Evolutionary conservation across 148 eudicot genomes (phyloP).

Genomic region (Rhododendron molle): DNA sequence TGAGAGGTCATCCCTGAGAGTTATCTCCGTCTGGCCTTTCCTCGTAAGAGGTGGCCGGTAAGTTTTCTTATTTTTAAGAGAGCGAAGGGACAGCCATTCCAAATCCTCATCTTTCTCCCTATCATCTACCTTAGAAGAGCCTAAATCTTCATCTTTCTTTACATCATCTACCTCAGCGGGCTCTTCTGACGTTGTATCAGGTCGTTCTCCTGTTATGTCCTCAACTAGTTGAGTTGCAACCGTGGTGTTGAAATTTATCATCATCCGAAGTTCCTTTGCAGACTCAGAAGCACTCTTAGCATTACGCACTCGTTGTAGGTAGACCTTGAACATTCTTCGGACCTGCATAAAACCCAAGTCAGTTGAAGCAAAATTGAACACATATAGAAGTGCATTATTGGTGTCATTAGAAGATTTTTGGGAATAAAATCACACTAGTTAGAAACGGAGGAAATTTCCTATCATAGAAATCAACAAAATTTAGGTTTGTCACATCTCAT

Average conservation of each 20-base stretch:
- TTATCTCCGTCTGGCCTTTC: slow-evolving; percentile 70
- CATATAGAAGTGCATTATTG: neutral
- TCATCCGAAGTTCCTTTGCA: slow-evolving; percentile 67
- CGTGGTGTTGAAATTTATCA: slow-evolving; percentile 78
- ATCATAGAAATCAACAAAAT: neutral
- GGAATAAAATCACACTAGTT: neutral
- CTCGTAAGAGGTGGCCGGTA: slow-evolving; percentile 40
- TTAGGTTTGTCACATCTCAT: neutral
- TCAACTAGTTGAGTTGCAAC: slow-evolving; percentile 79
- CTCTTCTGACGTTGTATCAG: slow-evolving; percentile 47
- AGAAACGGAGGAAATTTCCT: no score
- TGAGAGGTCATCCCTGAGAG: slow-evolving; percentile 68
- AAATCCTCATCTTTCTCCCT: slow-evolving; percentile 44
- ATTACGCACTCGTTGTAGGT: slow-evolving; percentile 66
- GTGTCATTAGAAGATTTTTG: neutral
- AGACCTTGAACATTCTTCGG: slow-evolving; percentile 61
- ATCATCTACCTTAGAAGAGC: slow-evolving; percentile 32
- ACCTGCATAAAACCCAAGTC: slow-evolving; percentile 42
- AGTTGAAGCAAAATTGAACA: slow-evolving; percentile 1
- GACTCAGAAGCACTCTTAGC: slow-evolving; percentile 61
- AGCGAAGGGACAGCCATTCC: slow-evolving; percentile 82
- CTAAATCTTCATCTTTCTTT: slow-evolving; percentile 45
- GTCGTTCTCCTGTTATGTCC: slow-evolving; percentile 80
- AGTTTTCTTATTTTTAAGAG: slow-evolving; percentile 57
- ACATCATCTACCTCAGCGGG: slow-evolving; percentile 40